Conservation (phyloP, 1,284 basidiomycete genomes). For the Sanghuangporus sanghuang region DNA sequence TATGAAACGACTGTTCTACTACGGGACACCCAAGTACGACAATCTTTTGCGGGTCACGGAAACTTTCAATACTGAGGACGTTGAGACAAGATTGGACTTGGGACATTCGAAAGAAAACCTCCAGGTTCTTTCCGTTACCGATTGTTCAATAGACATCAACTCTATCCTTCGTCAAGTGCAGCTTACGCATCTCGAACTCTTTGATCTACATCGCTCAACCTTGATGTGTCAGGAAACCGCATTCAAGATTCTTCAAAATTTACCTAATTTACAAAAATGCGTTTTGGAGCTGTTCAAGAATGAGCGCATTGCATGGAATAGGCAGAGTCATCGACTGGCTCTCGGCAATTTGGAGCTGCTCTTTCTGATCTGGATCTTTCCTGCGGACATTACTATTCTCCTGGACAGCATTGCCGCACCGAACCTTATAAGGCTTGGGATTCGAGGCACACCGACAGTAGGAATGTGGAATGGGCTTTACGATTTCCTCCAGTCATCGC, state of each 20-base stretch:
- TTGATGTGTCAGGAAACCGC: constrained; percentile 1
- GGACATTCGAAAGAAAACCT: constrained; percentile 2
- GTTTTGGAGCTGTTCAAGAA: background rate
- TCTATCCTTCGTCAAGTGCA: constrained; percentile 3
- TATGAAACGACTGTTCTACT: background rate
- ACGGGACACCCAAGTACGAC: constrained; percentile 1
- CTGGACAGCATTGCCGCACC: constrained; percentile 7
- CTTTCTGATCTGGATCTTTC: constrained; percentile 8
- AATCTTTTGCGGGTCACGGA: background rate
- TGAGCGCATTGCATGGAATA: background rate
- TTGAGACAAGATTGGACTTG: background rate
- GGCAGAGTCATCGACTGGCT: background rate
- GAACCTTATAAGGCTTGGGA: constrained; percentile 4
- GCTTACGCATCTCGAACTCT: constrained; percentile 7
- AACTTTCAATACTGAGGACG: background rate
- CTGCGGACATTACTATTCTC: constrained; percentile 3
- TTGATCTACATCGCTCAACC: background rate
- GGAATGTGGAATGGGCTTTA: constrained; percentile 2
- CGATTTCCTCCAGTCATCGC: constrained; percentile 2
- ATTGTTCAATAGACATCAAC: background rate
- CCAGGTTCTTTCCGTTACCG: background rate
- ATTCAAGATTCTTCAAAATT: background rate
- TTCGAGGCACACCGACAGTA: constrained; percentile 4
- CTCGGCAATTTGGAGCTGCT: background rate
- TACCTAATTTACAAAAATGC: background rate